A percentile compares a stretch with the other conserved stretches of the same genome.
Evolutionary conservation across 2,329 filamentous ascomycete species (phyloP).

Genomic region (Hypoxylon sp.): DNA sequence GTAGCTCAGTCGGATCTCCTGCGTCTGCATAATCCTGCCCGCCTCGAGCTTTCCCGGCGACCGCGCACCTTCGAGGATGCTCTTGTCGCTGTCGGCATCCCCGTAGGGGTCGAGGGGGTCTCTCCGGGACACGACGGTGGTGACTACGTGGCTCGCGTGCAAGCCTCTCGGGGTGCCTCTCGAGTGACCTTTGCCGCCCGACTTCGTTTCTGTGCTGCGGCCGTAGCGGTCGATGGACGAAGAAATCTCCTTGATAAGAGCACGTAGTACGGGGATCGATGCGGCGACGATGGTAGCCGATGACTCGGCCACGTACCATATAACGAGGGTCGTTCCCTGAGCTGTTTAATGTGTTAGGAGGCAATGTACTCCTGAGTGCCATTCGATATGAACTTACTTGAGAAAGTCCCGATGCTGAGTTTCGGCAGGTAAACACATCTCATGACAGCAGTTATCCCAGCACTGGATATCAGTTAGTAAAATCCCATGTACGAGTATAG

Average conservation of each 20-base stretch:
- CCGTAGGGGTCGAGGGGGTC: constrained; percentile 19
- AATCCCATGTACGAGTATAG: neutral
- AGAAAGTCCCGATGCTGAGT: constrained; percentile 30
- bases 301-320: constrained; percentile 44
- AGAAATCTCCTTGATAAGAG: constrained; percentile 40
- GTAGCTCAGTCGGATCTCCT: constrained; percentile 36
- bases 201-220: constrained; percentile 22
- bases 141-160: constrained; percentile 31
- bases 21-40: constrained; percentile 35
- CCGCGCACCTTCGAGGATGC: constrained; percentile 29
- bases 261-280: constrained; percentile 46
- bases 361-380: neutral
- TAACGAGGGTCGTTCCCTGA: constrained; percentile 35
- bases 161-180: constrained; percentile 18
- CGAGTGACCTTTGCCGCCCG: constrained; percentile 23
- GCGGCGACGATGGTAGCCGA: constrained; percentile 42
- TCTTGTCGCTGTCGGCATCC: constrained; percentile 36
- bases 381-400: constrained; percentile 36
- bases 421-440: constrained; percentile 34
- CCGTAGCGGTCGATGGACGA: constrained; percentile 32
- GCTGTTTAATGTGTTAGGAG: constrained; percentile 5
- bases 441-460: constrained; percentile 39
- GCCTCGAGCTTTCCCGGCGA: constrained; percentile 28
- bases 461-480: constrained; percentile 23
- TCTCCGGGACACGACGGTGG: constrained; percentile 28